A percentile compares a stretch with the other conserved stretches of the same genome.
phyloP scores from a whole-genome alignment of 805 yeast genomes.

The Zygoascus bituminiphila region DNA sequence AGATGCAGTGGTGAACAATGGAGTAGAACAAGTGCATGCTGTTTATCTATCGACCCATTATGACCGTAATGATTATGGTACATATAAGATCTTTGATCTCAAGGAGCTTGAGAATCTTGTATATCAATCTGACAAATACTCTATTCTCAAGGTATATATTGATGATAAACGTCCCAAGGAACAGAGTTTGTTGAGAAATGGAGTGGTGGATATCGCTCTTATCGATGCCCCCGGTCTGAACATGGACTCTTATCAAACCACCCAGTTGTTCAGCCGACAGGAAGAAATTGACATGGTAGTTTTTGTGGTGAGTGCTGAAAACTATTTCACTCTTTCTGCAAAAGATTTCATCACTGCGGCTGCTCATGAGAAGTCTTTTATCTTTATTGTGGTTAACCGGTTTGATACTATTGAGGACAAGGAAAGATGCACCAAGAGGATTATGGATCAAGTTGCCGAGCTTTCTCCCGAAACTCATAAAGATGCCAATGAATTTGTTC shows the following conservation, averaged over 20 bases:
- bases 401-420: conserved; percentile 82
- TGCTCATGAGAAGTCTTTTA: conserved; percentile 81
- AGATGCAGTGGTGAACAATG: conserved; percentile 68
- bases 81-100: conserved; percentile 52
- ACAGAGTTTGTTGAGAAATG: conserved; percentile 72
- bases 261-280: conserved; percentile 90
- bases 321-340: conserved; percentile 89
- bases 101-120: conserved; percentile 61
- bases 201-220: conserved; percentile 82
- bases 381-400: conserved; percentile 88
- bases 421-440: conserved; percentile 64
- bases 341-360: conserved; percentile 88
- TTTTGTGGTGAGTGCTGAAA: conserved; percentile 93
- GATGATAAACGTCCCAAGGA: conserved; percentile 61
- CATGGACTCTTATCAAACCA: conserved; percentile 86
- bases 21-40: conserved; percentile 89
- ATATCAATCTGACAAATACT: conserved; percentile 59
- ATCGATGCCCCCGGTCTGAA: conserved; percentile 98
- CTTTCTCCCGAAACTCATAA: conserved; percentile 89
- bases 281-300: conserved; percentile 95
- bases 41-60: conserved; percentile 45
- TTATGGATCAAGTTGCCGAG: conserved; percentile 75
- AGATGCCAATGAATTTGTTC: conserved; percentile 84
- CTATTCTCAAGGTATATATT: conserved; percentile 71
- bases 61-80: conserved; percentile 47